Percentiles rank a stretch among this genome's conserved stretches.
phyloP scores from a whole-genome alignment of 1,284 basidiomycete genomes.

The Trichosporon coremiiforme region DNA sequence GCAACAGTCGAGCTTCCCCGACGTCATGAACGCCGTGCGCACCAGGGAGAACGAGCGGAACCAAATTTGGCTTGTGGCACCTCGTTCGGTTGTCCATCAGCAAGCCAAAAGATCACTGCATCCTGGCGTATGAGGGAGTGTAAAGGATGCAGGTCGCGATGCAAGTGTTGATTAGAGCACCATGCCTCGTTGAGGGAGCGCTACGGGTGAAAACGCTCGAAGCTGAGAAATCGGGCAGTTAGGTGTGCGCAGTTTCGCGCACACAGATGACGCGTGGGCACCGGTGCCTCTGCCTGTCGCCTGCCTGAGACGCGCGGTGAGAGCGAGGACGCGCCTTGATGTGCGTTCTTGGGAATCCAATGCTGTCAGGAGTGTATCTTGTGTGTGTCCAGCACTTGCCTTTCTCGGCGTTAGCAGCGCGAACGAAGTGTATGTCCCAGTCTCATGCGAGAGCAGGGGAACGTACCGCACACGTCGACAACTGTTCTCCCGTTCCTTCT shows the following conservation, averaged over 20 bases:
- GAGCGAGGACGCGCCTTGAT: not conserved
- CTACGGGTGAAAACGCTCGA: not conserved
- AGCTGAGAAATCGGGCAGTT: not conserved
- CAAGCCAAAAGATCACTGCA: no score
- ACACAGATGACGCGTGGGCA: not conserved
- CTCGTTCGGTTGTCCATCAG: not conserved
- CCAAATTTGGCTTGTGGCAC: not conserved
- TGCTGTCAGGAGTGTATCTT: not conserved
- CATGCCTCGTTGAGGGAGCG: no score
- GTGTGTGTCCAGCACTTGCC: not conserved
- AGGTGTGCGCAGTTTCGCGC: not conserved
- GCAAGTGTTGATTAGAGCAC: no score
- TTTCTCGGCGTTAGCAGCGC: not conserved
- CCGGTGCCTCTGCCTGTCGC: no score
- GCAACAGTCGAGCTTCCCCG: constrained; percentile 2
- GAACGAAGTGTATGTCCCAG: not conserved
- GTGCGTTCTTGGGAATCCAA: not conserved
- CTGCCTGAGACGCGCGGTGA: not conserved
- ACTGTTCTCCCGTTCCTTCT: not conserved
- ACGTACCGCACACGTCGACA: not conserved
- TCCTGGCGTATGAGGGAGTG: no score
- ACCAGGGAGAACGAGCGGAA: not conserved
- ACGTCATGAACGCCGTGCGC: constrained; percentile 10
- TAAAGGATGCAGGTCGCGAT: no score
- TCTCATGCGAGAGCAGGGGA: not conserved